Evolutionary conservation across 2,329 filamentous ascomycete genomes (phyloP).

Genomic region (Bipolaris victoriae): DNA sequence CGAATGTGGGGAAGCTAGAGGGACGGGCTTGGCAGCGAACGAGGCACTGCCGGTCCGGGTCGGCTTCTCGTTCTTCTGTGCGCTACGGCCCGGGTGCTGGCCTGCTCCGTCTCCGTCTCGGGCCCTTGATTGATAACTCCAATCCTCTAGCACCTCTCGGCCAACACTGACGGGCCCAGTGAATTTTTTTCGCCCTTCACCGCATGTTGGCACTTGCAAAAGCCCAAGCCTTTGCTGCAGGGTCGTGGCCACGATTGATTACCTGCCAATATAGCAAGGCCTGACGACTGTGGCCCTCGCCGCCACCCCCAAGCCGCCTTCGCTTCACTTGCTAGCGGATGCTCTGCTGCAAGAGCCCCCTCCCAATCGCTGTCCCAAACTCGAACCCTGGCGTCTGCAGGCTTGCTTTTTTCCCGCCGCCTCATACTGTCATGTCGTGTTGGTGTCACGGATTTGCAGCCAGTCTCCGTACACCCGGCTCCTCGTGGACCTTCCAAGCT

Average conservation of each 20-base stretch:
- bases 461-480: not conserved
- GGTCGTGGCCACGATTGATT: not conserved
- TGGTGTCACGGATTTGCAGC: constrained; percentile 6
- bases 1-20: constrained; percentile 17
- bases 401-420: constrained; percentile 1
- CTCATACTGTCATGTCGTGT: not conserved
- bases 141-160: constrained; percentile 1
- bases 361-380: constrained; percentile 1
- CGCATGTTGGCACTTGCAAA: constrained; percentile 6
- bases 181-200: not conserved
- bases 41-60: constrained; percentile 7
- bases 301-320: constrained; percentile 8
- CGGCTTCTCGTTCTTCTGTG: not conserved
- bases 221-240: not conserved
- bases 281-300: constrained; percentile 4
- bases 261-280: constrained; percentile 1
- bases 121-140: not conserved
- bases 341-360: constrained; percentile 1
- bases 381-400: not conserved
- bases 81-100: constrained; percentile 10
- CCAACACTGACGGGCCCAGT: not conserved
- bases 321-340: not conserved
- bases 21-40: constrained; percentile 14
- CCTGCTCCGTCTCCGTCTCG: constrained; percentile 7
- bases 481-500: not conserved